phyloP scores from a whole-genome alignment of 805 yeast genomes.

The Cyberlindnera misumaiensis region DNA sequence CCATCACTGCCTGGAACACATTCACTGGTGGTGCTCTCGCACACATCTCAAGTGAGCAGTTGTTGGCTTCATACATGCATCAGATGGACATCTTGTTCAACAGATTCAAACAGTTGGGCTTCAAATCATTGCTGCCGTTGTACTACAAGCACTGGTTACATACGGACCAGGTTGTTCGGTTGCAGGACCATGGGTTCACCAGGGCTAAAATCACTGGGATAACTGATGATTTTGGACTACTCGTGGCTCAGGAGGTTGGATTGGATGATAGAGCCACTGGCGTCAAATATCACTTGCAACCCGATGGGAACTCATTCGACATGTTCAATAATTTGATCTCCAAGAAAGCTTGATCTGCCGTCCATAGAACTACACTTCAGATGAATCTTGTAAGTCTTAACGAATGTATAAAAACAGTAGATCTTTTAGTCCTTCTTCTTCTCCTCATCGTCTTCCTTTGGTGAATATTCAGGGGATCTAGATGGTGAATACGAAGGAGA shows the following conservation, averaged over 20 bases:
- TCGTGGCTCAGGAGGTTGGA: conserved; percentile 65
- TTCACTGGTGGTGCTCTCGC: conserved; percentile 29
- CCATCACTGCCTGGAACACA: conserved; percentile 55
- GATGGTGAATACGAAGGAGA: conserved; percentile 61
- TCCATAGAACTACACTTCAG: background rate
- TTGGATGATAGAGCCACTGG: conserved; percentile 42
- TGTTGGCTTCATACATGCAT: conserved; percentile 64
- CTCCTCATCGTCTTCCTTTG: conserved; percentile 9
- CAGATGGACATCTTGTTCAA: conserved; percentile 57
- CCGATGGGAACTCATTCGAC: conserved; percentile 97
- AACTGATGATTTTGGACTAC: conserved; percentile 75
- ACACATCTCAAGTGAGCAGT: conserved; percentile 32
- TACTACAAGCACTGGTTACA: conserved; percentile 90
- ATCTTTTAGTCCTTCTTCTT: conserved; percentile 6
- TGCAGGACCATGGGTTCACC: conserved; percentile 45
- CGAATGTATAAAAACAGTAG: conserved; percentile 1
- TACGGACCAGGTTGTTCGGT: conserved; percentile 59
- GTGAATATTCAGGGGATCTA: conserved; percentile 24
- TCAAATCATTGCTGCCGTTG: conserved; percentile 54
- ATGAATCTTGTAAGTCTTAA: background rate
- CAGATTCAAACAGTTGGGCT: conserved; percentile 58
- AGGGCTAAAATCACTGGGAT: conserved; percentile 74
- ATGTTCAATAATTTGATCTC: conserved; percentile 85
- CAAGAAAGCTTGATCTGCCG: conserved; percentile 30
- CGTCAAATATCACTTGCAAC: conserved; percentile 64